Base-by-base conservation (phyloP, 1,139 yeast species). In the Pichia sp. region DNA sequence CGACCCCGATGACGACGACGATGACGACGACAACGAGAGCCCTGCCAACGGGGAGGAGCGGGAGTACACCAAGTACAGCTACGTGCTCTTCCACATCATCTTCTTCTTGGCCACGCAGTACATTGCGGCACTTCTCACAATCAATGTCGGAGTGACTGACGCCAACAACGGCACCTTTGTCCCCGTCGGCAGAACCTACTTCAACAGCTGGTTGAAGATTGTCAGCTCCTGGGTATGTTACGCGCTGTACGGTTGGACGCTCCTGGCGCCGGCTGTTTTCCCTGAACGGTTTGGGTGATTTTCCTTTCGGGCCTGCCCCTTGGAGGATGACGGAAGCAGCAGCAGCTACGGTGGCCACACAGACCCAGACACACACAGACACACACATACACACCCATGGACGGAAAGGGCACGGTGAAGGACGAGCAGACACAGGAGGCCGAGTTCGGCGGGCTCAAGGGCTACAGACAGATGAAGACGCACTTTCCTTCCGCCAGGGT, bases 401-500 rank as follows among this genome's bases (percentile, higher is more conserved):
- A 29, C 44, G 10, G 42, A 26, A 4, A 13, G 32, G 30, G 36
- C 19, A 43, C 47, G 31, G 32, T 15, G 16, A 41, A 42, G 29
- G 29, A 49, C 26, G 31, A 11, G 16, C 11, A 34, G 8, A 16
- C 43, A 1, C 16, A 34, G 23, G 31, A 31, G 26, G 16, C 44
- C 7, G 5, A 38, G 26, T 54, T 54, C 32, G 48, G 49, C 1
- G 57, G 57, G 8, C 29, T 55, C 10, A 44, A 19, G 8, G 59
- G 64, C 11, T 69, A 65, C 55, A 83, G 77, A 48, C 74, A 75
- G 59, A 87, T 92, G 65, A 90, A 89, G 71, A 92, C 98, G 49
- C 96, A 93, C 67, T 92, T 93, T 73, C 99, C 99, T 5, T 95
- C 96, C 51, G 99, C 99, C 3, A 81, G 98, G 60, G 92, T 93